Evolutionary conservation across 768 basidiomycete species (phyloP).

Genomic region (Boletus bicolor): DNA sequence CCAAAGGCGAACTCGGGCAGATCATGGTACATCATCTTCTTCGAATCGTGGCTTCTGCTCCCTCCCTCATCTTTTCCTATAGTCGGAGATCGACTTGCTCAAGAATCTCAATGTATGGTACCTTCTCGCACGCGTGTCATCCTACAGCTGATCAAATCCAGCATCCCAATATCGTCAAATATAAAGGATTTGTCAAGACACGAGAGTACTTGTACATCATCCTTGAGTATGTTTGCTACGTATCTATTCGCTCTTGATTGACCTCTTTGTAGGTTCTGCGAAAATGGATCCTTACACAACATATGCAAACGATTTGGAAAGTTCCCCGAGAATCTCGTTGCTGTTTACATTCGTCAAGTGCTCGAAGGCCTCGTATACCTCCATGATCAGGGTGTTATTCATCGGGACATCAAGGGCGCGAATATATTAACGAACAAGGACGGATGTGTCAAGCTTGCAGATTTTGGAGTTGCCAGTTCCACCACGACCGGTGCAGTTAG

Average conservation of each 20-base stretch:
- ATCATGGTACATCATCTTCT: slow-evolving; percentile 71
- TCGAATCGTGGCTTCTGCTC: neutral
- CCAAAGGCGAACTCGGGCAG: slow-evolving; percentile 89
- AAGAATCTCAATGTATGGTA: slow-evolving; percentile 88
- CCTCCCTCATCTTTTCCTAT: slow-evolving; percentile 8
- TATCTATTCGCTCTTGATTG: slow-evolving; percentile 2
- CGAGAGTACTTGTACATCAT: slow-evolving; percentile 95
- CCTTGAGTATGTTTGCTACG: slow-evolving; percentile 62
- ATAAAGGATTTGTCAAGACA: slow-evolving; percentile 96
- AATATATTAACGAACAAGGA: slow-evolving; percentile 99
- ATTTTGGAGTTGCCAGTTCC: slow-evolving; percentile 92
- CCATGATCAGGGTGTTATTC: slow-evolving; percentile 99
- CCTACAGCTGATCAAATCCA: slow-evolving; percentile 33
- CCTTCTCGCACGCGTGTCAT: neutral
- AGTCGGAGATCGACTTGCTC: slow-evolving; percentile 96
- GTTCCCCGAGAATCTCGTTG: slow-evolving; percentile 95
- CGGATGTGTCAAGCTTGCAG: slow-evolving; percentile 97
- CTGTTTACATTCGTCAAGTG: slow-evolving; percentile 95
- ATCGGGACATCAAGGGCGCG: slow-evolving; percentile 98
- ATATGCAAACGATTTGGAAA: slow-evolving; percentile 98
- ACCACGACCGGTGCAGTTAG: slow-evolving; percentile 70
- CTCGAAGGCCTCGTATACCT: slow-evolving; percentile 94
- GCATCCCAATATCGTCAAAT: slow-evolving; percentile 98
- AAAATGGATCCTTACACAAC: slow-evolving; percentile 94
- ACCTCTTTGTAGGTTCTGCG: slow-evolving; percentile 67